Percentiles rank a stretch among this genome's conserved stretches.
phyloP scores from a whole-genome alignment of 257 asterid species.

The Scutellaria minor region DNA sequence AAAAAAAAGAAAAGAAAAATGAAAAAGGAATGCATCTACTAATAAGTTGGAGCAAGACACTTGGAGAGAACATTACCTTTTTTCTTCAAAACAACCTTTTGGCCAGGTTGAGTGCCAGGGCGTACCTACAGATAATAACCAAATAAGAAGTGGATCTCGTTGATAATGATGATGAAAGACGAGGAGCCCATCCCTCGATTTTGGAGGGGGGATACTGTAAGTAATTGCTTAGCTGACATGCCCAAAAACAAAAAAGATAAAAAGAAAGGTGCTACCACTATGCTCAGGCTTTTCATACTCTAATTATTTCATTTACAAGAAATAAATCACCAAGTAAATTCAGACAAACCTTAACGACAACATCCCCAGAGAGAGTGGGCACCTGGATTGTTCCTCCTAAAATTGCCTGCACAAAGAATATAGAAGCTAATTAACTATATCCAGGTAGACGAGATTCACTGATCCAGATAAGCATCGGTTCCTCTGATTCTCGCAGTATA shows the following conservation, averaged over 20 bases:
- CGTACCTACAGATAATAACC: slow-evolving; percentile 63
- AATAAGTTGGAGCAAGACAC: background rate
- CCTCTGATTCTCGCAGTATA: background rate
- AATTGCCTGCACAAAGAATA: slow-evolving; percentile 72
- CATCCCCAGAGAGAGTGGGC: slow-evolving; percentile 90
- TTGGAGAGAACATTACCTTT: slow-evolving; percentile 55
- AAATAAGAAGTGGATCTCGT: slow-evolving; percentile 18
- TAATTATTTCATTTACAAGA: background rate
- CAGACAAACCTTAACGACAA: slow-evolving; percentile 80
- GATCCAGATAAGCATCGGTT: slow-evolving; percentile 9
- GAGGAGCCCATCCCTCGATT: background rate
- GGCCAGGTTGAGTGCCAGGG: slow-evolving; percentile 96
- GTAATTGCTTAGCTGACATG: background rate
- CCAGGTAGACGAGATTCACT: slow-evolving; percentile 27
- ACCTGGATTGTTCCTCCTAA: slow-evolving; percentile 93
- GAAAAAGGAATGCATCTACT: background rate
- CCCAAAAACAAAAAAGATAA: background rate
- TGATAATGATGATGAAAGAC: background rate
- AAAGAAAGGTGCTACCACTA: background rate
- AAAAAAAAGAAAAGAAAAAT: background rate
- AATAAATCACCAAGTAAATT: slow-evolving; percentile 23
- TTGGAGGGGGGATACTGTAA: background rate
- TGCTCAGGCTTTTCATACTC: background rate
- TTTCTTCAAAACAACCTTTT: slow-evolving; percentile 81
- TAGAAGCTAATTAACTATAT: slow-evolving; percentile 23